Evolutionary conservation across 73 alveolate genomes (phyloP).

Genomic region (Paramecium caudatum): DNA sequence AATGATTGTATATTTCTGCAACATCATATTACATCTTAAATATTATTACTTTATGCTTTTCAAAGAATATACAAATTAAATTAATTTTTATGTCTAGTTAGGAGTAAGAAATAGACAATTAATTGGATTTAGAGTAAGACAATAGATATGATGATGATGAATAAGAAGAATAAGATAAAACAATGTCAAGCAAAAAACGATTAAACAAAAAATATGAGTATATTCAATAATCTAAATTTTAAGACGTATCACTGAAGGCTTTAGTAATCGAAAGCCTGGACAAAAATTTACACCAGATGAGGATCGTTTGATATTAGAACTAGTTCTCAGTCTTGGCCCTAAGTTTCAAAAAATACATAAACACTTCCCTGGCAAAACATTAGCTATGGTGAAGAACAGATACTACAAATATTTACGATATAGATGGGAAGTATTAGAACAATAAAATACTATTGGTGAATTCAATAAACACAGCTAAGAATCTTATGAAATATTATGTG

Average conservation of each 20-base stretch:
- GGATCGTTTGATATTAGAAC: constrained; percentile 52
- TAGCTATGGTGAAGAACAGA: constrained; percentile 69
- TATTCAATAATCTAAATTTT: not conserved
- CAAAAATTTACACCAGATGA: constrained; percentile 64
- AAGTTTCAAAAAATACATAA: constrained; percentile 62
- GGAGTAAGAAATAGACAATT: constrained; percentile 44
- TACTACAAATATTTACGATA: constrained; percentile 56
- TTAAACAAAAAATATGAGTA: constrained; percentile 26
- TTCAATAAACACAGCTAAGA: constrained; percentile 18
- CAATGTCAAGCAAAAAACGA: constrained; percentile 15
- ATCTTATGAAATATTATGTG: constrained; percentile 61
- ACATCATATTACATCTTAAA: constrained; percentile 13
- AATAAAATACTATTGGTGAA: constrained; percentile 38
- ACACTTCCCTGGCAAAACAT: constrained; percentile 63
- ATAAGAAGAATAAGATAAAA: constrained; percentile 37
- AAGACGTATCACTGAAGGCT: constrained; percentile 31
- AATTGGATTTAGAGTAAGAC: constrained; percentile 18
- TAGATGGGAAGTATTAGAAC: constrained; percentile 63
- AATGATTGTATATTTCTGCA: not conserved
- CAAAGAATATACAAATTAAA: constrained; percentile 14
- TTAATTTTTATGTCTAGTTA: constrained; percentile 46
- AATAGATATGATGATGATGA: constrained; percentile 17
- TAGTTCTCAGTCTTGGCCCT: constrained; percentile 57
- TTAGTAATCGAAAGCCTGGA: constrained; percentile 62
- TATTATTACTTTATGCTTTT: constrained; percentile 1